These are phyloP conservation scores for Canavalia ensiformis DNA, from an alignment of 306 rosid genomes.

Conservation along the genomic window DNA sequence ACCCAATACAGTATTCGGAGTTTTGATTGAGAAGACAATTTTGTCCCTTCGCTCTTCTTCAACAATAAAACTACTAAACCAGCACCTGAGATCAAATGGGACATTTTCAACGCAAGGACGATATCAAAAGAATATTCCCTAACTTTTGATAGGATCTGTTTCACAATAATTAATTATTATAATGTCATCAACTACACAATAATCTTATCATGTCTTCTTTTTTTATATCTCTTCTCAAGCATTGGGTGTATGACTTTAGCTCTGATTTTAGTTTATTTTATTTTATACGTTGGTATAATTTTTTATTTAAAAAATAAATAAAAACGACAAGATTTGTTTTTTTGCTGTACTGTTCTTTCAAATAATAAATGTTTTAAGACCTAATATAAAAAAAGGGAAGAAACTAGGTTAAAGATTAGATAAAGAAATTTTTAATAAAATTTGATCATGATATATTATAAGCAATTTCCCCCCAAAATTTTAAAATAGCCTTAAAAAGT, in stretches of 20 bases:
- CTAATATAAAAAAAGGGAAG: not conserved
- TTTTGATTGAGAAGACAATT: slow-evolving; percentile 1
- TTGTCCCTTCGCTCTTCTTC: slow-evolving; percentile 18
- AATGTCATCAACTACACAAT: not conserved
- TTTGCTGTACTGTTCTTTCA: not conserved
- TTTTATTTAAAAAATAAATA: not conserved
- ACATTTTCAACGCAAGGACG: slow-evolving; percentile 13
- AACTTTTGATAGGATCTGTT: not conserved
- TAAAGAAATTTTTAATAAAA: not conserved
- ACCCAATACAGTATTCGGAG: slow-evolving; percentile 30
- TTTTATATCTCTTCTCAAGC: not conserved
- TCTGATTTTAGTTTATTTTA: not conserved
- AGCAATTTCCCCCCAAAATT: too few relatives aligned
- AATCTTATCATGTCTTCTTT: slow-evolving; percentile 18
- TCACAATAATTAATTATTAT: not conserved
- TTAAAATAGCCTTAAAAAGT: too few relatives aligned
- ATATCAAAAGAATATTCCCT: slow-evolving; percentile 20
- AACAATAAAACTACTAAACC: not conserved
- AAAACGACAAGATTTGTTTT: too few relatives aligned
- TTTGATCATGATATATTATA: too few relatives aligned
- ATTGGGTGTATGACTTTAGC: too few relatives aligned
- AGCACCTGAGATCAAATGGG: not conserved
- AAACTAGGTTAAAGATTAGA: not conserved
- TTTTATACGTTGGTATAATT: not conserved
- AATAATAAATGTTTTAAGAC: not conserved